Evolutionary conservation across 2,329 filamentous ascomycete species (phyloP).

Genomic region (Microdochium nivale): DNA sequence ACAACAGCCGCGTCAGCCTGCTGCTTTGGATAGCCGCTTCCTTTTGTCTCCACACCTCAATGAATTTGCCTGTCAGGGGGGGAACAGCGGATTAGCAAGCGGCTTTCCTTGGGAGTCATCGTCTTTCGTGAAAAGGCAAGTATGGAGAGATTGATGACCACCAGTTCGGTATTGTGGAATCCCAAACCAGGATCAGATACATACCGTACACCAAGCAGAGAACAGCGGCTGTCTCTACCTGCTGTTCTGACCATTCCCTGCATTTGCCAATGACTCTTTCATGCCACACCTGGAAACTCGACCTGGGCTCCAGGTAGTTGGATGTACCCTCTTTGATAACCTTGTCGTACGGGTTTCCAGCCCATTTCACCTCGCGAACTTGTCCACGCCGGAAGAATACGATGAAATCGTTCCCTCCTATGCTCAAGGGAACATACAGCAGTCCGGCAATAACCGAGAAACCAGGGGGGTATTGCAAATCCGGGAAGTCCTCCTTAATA

Average conservation of each 20-base stretch:
- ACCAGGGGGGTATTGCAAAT: constrained; percentile 70
- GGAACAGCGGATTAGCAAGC: constrained; percentile 2
- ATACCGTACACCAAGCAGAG: constrained; percentile 80
- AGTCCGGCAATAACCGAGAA: constrained; percentile 72
- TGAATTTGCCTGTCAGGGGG: constrained; percentile 52
- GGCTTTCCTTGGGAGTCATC: background rate
- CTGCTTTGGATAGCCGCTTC: constrained; percentile 76
- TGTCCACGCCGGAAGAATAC: constrained; percentile 82
- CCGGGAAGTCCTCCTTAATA: constrained; percentile 67
- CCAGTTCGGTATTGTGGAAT: no score
- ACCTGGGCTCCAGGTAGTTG: constrained; percentile 67
- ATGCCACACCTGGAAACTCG: constrained; percentile 72
- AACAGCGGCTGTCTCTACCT: constrained; percentile 81
- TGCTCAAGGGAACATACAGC: constrained; percentile 72
- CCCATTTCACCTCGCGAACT: constrained; percentile 72
- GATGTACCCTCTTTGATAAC: constrained; percentile 62
- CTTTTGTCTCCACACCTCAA: constrained; percentile 88
- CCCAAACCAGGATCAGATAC: constrained; percentile 1
- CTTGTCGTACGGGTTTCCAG: constrained; percentile 80
- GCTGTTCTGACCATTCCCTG: constrained; percentile 81
- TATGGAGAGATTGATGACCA: no score
- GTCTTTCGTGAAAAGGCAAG: background rate
- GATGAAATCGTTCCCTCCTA: constrained; percentile 74
- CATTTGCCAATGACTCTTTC: constrained; percentile 77
- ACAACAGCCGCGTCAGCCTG: constrained; percentile 66